Evolutionary conservation across 192 early-diverging fungal species (phyloP).

Genomic region (Dissophora globulifera): DNA sequence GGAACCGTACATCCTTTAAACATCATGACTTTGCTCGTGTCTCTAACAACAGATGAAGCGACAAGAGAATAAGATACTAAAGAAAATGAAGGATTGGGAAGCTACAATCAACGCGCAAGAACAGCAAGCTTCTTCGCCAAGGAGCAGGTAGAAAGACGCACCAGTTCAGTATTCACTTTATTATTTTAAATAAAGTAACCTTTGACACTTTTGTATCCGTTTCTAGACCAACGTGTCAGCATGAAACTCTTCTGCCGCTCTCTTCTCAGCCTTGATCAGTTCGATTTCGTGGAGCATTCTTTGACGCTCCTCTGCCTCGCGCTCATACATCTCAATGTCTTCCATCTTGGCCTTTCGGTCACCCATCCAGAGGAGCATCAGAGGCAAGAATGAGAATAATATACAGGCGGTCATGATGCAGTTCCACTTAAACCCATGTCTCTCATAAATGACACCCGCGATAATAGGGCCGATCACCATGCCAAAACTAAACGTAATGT

Average conservation of each 20-base stretch:
- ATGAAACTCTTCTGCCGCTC: slow-evolving; percentile 25
- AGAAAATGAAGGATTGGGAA: slow-evolving; percentile 32
- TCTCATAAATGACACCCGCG: slow-evolving; percentile 56
- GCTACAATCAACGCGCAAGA: background rate
- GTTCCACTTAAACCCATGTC: slow-evolving; percentile 46
- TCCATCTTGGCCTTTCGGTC: slow-evolving; percentile 48
- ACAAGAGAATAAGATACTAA: slow-evolving; percentile 23
- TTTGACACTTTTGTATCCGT: too few species aligned
- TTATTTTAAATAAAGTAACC: too few species aligned
- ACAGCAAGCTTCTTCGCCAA: background rate
- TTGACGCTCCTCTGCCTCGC: slow-evolving; percentile 41
- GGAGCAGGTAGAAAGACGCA: background rate
- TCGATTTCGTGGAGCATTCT: slow-evolving; percentile 27
- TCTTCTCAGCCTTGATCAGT: slow-evolving; percentile 39
- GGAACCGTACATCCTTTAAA: too few species aligned
- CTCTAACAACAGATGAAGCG: slow-evolving; percentile 48
- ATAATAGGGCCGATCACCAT: slow-evolving; percentile 79
- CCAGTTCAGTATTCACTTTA: too few species aligned
- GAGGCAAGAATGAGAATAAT: slow-evolving; percentile 34
- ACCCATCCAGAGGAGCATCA: slow-evolving; percentile 44
- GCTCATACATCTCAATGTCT: slow-evolving; percentile 46
- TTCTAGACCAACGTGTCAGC: slow-evolving; percentile 17
- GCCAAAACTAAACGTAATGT: slow-evolving; percentile 79
- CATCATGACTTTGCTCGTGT: too few species aligned
- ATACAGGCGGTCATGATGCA: slow-evolving; percentile 43